Evolutionary conservation across 2,329 filamentous ascomycete genomes (phyloP), one percentile per base, ranked within the genome.

Genomic region (Fusarium siculi): DNA sequence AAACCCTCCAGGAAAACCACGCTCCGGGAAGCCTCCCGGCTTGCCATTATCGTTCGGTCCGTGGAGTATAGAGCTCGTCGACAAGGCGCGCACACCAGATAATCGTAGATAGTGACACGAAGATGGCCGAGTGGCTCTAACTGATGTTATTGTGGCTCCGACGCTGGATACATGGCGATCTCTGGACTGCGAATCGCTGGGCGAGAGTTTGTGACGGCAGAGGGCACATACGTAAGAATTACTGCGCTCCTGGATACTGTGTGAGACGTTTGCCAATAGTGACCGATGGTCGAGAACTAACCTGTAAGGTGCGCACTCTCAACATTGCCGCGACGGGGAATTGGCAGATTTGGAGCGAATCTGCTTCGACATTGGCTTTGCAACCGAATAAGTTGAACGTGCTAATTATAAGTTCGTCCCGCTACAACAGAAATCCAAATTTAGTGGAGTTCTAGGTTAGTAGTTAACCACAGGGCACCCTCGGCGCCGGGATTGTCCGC

Each of bases 281-380:
- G 36, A 32, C 15, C n/a, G 9, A 28, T 37, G 40, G 37, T 32
- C 16, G 46, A 55, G 47, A 34, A 66, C 79, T 67, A 72, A 85
- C 85, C 81, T 82, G 81, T 76, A 80, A 82, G 75, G 80, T 68
- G 70, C 81, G 81, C 74, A 81, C 80, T 80, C 83, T 84, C 68
- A 86, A 82, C 85, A 86, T 86, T 71, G 74, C 80, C 76, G 73
- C 68, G 63, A 66, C 52, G 56, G 73, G 67, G 58, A 53, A 68
- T 74, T 75, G 68, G 43, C 63, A 70, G 66, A 69, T 63, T 56
- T 63, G 56, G 32, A 73, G 53, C 53, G 60, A 70, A 66, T 65
- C 54, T 71, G 58, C 66, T 55, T 70, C 57, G 63, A 74, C 76
- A 77, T 77, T 74, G 66, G 66, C 43, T 64, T 71, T 72, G 49